Conservation (phyloP, 306 rosid species). For the Citrullus mucosospermus region DNA sequence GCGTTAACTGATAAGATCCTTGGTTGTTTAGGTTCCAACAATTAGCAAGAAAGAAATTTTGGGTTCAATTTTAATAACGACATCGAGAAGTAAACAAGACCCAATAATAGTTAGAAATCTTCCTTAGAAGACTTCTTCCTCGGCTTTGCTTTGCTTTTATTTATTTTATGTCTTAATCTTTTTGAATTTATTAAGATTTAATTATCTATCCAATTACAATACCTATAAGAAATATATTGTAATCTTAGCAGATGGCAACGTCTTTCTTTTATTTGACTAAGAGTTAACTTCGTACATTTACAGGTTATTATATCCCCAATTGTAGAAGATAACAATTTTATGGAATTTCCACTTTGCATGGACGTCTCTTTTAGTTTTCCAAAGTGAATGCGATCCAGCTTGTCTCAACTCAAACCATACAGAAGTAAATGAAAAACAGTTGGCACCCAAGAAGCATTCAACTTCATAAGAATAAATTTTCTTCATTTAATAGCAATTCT, state of each 20-base stretch:
- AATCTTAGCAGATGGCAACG: background rate
- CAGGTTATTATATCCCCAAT: background rate
- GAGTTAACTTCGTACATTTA: background rate
- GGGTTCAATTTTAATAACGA: background rate
- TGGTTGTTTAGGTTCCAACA: background rate
- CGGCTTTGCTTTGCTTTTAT: background rate
- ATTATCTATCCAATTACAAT: background rate
- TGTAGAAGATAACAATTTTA: background rate
- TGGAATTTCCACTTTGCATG: background rate
- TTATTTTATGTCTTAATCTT: background rate
- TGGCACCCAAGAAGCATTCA: background rate
- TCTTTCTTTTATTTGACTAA: background rate
- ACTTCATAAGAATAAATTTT: background rate
- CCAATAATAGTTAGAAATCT: background rate
- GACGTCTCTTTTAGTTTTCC: background rate
- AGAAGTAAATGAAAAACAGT: background rate
- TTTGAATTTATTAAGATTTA: background rate
- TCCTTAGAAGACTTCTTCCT: background rate
- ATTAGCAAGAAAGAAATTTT: background rate
- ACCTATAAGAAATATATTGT: background rate
- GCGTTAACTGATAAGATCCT: background rate
- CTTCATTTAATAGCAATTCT: background rate
- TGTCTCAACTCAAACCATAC: background rate
- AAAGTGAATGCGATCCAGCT: background rate
- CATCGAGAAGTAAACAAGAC: background rate